Conservation (phyloP, 495 filamentous ascomycete genomes). For the Aeminium ludgeri region DNA sequence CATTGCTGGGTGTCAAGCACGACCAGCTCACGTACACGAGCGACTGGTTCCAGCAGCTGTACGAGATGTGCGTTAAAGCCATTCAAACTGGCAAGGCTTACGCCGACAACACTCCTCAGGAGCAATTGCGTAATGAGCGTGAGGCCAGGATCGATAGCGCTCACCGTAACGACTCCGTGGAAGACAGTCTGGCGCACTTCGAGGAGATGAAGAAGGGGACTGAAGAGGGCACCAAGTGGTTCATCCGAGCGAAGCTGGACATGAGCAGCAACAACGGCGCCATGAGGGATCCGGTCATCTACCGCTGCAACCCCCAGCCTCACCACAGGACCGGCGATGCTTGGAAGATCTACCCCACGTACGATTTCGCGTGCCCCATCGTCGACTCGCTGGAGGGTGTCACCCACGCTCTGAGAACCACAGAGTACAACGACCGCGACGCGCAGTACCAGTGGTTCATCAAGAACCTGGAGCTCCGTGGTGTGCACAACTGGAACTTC, state of each 20-base stretch:
- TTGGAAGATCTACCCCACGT: conserved; percentile 95
- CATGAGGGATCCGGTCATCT: conserved; percentile 85
- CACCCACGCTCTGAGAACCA: conserved; percentile 86
- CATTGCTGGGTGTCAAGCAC: conserved; percentile 69
- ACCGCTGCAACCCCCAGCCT: conserved; percentile 62
- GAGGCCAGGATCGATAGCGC: conserved; percentile 58
- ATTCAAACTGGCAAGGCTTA: conserved; percentile 79
- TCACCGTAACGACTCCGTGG: conserved; percentile 56
- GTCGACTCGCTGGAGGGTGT: conserved; percentile 84
- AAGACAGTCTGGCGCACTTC: conserved; percentile 65
- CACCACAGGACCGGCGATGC: conserved; percentile 80
- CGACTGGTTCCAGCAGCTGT: conserved; percentile 81
- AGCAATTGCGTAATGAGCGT: conserved; percentile 67
- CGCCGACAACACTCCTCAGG: conserved; percentile 75
- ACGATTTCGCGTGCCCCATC: conserved; percentile 85
- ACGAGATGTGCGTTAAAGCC: conserved; percentile 57
- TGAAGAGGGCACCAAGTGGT: conserved; percentile 59
- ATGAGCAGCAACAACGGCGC: conserved; percentile 70
- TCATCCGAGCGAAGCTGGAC: conserved; percentile 79
- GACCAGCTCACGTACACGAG: conserved; percentile 65
- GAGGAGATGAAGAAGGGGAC: conserved; percentile 79
- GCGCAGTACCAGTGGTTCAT: conserved; percentile 96
- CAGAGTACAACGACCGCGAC: conserved; percentile 95
- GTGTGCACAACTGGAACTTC: conserved; percentile 95
- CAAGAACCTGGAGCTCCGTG: conserved; percentile 64